Evolutionary conservation across 352 stramenopile species (phyloP).

Genomic region (Phytophthora podocarpi): DNA sequence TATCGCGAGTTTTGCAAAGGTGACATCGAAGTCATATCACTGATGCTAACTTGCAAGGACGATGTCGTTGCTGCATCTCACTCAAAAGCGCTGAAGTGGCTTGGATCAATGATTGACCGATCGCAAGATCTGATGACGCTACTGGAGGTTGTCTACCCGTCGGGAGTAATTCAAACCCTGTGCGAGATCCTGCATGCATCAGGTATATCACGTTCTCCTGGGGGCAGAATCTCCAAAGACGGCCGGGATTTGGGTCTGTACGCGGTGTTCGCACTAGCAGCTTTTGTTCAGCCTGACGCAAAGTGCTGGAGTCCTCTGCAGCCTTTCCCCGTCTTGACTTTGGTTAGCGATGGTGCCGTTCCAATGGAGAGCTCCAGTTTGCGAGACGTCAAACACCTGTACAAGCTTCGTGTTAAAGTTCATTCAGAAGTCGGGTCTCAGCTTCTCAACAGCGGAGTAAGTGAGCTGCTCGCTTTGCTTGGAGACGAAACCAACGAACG

Average conservation of each 20-base stretch:
- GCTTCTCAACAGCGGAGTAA: constrained; percentile 53
- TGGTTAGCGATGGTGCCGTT: constrained; percentile 28
- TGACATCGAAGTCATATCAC: constrained; percentile 52
- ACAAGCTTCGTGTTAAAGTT: constrained; percentile 72
- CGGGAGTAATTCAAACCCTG: constrained; percentile 64
- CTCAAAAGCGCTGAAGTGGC: constrained; percentile 77
- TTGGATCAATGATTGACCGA: constrained; percentile 75
- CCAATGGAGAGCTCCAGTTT: constrained; percentile 13
- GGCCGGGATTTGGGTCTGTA: constrained; percentile 57
- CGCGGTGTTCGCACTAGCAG: constrained; percentile 66
- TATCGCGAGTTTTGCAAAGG: constrained; percentile 54
- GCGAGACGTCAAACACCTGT: constrained; percentile 50
- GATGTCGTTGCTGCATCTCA: constrained; percentile 35
- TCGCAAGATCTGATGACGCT: constrained; percentile 57
- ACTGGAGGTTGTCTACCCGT: constrained; percentile 62
- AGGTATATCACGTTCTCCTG: constrained; percentile 49
- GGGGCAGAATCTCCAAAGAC: constrained; percentile 48
- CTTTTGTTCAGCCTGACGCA: constrained; percentile 75
- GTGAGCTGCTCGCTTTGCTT: constrained; percentile 56
- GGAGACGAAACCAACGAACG: constrained; percentile 51
- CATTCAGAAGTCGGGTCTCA: constrained; percentile 71
- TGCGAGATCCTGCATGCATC: constrained; percentile 63
- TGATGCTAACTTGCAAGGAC: constrained; percentile 45
- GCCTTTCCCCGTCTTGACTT: constrained; percentile 62
- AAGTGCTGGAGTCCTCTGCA: constrained; percentile 56